These are phyloP conservation scores for Gleditsia sinensis DNA, from an alignment of 306 rosid species.

Conservation along the genomic window DNA sequence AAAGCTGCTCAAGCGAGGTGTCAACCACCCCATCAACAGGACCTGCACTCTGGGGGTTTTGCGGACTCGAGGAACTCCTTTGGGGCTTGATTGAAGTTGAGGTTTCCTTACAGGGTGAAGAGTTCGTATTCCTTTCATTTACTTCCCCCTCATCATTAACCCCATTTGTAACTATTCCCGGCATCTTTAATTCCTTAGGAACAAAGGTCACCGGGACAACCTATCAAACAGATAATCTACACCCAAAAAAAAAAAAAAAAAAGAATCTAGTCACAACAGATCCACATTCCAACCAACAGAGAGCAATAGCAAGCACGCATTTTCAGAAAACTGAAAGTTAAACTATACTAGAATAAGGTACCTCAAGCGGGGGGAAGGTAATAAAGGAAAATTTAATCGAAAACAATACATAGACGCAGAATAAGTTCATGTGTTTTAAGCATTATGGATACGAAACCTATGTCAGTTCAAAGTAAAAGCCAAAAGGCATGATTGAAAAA, in stretches of 20 bases:
- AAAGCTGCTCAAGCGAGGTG: slow-evolving; percentile 88
- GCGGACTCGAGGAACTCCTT: slow-evolving; percentile 44
- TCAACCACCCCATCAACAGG: slow-evolving; percentile 57
- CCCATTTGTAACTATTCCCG: slow-evolving; percentile 64
- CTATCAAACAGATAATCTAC: slow-evolving; percentile 54
- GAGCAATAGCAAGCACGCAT: neutral
- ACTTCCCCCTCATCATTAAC: slow-evolving; percentile 47
- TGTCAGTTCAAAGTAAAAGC: slow-evolving; percentile 5
- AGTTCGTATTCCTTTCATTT: slow-evolving; percentile 46
- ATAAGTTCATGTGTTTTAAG: neutral
- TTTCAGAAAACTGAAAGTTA: slow-evolving; percentile 1
- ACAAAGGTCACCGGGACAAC: slow-evolving; percentile 35
- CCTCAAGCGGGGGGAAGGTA: neutral
- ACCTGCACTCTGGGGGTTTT: slow-evolving; percentile 35
- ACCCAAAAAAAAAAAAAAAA: no score
- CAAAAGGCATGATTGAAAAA: slow-evolving; percentile 15
- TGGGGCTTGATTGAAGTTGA: slow-evolving; percentile 43
- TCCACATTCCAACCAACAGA: slow-evolving; percentile 37
- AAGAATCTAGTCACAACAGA: slow-evolving; percentile 33
- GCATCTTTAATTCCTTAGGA: slow-evolving; percentile 59
- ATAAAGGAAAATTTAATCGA: slow-evolving; percentile 8
- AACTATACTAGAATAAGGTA: neutral
- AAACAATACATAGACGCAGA: neutral
- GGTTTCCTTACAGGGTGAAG: slow-evolving; percentile 54
- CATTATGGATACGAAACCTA: neutral